Conservation (phyloP, 257 asterid species). For the Nicotiana obtusifolia region DNA sequence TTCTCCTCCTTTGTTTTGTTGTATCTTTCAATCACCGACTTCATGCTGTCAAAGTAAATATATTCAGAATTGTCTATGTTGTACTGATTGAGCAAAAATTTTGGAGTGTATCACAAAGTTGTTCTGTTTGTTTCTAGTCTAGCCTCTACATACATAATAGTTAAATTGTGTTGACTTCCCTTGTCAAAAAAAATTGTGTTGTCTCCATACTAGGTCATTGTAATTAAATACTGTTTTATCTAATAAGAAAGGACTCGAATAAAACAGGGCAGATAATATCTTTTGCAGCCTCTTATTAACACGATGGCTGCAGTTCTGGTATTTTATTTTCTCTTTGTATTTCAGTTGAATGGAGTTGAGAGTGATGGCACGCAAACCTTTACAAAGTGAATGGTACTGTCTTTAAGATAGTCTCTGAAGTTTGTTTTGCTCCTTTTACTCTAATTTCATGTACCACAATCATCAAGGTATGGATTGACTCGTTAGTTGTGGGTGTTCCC, state of each 20-base stretch:
- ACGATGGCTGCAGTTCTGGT: background rate
- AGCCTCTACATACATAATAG: background rate
- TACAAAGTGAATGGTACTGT: background rate
- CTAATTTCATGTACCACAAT: background rate
- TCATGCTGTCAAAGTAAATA: constrained; percentile 44
- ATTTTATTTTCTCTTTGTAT: background rate
- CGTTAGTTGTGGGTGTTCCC: background rate
- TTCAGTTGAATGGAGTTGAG: background rate
- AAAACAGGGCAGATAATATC: background rate
- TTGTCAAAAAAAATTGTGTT: background rate
- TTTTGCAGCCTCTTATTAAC: background rate
- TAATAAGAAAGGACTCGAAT: background rate
- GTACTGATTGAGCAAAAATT: background rate
- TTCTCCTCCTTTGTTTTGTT: constrained; percentile 50
- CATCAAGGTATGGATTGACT: background rate
- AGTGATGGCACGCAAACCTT: background rate
- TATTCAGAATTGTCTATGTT: background rate
- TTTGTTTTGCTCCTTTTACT: background rate
- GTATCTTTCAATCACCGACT: constrained; percentile 58
- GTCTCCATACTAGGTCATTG: background rate
- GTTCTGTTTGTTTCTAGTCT: background rate
- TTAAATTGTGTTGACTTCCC: background rate
- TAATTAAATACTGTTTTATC: background rate
- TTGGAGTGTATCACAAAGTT: background rate
- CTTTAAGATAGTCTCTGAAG: background rate